Evolutionary conservation across 148 eudicot genomes (phyloP).

Genomic region (Rhododendron griersonianum): DNA sequence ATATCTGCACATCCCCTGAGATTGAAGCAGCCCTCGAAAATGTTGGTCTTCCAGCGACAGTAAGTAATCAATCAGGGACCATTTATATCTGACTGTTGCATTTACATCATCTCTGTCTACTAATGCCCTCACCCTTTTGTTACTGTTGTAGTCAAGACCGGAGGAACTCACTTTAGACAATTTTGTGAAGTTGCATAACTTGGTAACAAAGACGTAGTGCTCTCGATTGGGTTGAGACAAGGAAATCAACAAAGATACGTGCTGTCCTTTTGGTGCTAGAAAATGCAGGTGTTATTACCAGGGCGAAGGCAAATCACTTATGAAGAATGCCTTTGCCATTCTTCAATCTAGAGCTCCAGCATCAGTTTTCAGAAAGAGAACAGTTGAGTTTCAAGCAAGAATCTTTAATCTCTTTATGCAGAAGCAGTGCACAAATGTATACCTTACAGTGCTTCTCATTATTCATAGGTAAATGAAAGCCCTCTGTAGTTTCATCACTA

Average conservation of each 20-base stretch:
- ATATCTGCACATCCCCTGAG: slow-evolving; percentile 55
- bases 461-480: neutral
- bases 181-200: slow-evolving; percentile 68
- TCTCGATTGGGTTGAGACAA: neutral
- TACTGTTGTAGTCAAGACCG: slow-evolving; percentile 70
- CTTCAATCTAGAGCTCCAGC: neutral
- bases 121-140: neutral
- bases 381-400: neutral
- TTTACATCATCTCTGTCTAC: neutral
- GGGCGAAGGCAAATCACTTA: neutral
- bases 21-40: slow-evolving; percentile 59
- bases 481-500: neutral
- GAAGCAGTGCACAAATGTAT: neutral
- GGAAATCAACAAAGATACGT: neutral
- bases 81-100: neutral
- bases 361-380: neutral
- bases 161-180: slow-evolving; percentile 80
- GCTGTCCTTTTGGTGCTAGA: neutral
- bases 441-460: neutral
- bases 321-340: neutral
- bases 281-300: neutral
- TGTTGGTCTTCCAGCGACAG: slow-evolving; percentile 62
- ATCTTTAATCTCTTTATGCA: neutral
- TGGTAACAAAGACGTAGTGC: slow-evolving; percentile 29
- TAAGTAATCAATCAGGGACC: slow-evolving; percentile 24